Evolutionary conservation across 2,329 filamentous ascomycete species (phyloP), one percentile per base, ranked within the genome.

Genomic region (Fusarium citri): DNA sequence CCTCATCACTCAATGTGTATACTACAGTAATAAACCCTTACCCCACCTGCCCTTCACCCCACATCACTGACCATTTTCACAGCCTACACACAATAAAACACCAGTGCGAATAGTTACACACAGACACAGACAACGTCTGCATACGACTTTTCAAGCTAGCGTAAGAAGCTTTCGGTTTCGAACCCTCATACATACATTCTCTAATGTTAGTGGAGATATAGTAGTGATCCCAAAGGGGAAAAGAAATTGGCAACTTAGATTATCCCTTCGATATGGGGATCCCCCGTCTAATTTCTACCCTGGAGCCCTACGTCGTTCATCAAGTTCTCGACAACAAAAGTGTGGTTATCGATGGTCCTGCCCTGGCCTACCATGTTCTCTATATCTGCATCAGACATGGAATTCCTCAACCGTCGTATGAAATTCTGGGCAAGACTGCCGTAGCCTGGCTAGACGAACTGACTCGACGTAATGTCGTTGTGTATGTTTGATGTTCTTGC

Each of bases 281-380:
- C 47, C 85, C 83, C 42, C 83, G 85, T 67, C 80, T 92, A 8
- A 84, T 83, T 47, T 78, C 81, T 16, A 83, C 85, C 53, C 78
- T 92, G 45, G 80, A 84, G 64, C 85, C 85, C 0, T 89, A 86
- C 76, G 84, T 85, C 3, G 77, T 80, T 28, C 74, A 79, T 20
- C 78, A 77, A 10, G 70, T 76, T 14, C 78, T 92, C 4, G 78
- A 79, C 26, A 73, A 75, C 7, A 79, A 83, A 41, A 73, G 74
- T 8, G 79, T 86, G 22, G 84, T 88, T 46, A 88, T 97, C 59
- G 94, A 97, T 76, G 94, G 94, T 0, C 94, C 94, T 7, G 90
- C 89, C 4, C 81, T 97, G 26, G 92, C 93, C 2, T 92, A 95
- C 77, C 87, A 93, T 77, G 83, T 94, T 42, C 89, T 92, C 64